Conservation (phyloP, 345 rosid genomes). For the Erodium maritimum region DNA sequence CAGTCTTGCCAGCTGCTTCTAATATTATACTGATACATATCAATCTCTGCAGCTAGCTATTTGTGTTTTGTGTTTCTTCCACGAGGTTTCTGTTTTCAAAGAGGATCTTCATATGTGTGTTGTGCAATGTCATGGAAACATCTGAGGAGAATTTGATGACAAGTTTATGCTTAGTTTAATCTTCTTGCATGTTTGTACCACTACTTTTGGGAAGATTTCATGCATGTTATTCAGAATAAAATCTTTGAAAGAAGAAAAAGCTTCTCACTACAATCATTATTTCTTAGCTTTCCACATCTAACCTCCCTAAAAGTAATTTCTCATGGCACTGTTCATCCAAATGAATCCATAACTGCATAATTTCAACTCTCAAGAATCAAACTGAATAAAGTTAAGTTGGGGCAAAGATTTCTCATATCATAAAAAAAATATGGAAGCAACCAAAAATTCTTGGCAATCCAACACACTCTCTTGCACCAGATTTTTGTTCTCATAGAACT, state of each 20-base stretch:
- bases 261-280: too few relatives aligned
- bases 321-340: background rate
- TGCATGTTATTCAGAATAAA: background rate
- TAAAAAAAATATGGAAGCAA: background rate
- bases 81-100: too few relatives aligned
- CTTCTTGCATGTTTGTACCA: background rate
- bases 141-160: background rate
- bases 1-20: too few relatives aligned
- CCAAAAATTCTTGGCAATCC: background rate
- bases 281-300: background rate
- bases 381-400: too few relatives aligned
- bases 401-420: too few relatives aligned
- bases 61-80: too few relatives aligned
- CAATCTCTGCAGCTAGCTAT: too few relatives aligned
- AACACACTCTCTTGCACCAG: background rate
- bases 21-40: too few relatives aligned
- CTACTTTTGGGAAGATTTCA: background rate
- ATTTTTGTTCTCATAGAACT: background rate
- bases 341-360: background rate
- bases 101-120: too few relatives aligned
- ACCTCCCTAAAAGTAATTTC: background rate
- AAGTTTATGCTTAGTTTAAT: background rate
- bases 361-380: background rate
- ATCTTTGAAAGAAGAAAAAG: background rate
- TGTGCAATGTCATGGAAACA: background rate